Base-by-base conservation (phyloP, 106 monocot genomes). In the Amphibolis antarctica region DNA sequence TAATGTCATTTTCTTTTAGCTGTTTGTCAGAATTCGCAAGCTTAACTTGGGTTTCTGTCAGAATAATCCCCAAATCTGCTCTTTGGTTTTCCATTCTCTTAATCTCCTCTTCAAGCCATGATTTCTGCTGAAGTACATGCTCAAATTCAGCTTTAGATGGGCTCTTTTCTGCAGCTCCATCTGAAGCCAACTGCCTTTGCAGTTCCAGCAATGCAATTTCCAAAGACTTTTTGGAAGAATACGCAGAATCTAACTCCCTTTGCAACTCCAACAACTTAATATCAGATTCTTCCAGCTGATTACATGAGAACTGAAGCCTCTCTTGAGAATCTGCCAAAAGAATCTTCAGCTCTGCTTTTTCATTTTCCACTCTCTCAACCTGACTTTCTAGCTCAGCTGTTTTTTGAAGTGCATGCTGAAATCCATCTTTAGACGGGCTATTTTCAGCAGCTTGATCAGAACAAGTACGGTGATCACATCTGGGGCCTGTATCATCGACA, bases 321-420 rank as follows among this genome's bases (percentile, higher is more conserved):
- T 59, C 77, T 64, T 64, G 53, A 55, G 72, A 68, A 4, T 76
- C 81, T 20, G 64, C 60, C 56, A 91, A 74, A 73, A 56, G 61
- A 69, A 67, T 71, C 44, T 71, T 78, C 44, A 89, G 28, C 23
- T 81, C 66, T 44, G 24, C 69, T 59, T 83, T 93, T 69, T 88
- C 88, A 59, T 26, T 59, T 65, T 83, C 88, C 51, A 80, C 36
- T 60, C 28, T 76, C 42, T 68, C 61, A n/a, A 84, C 42, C 69
- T 83, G 85, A 24, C 55, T 73, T 59, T 82, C 74, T 60, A 88
- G 70, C 49, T 65, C 79, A 23, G 44, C 28, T 28, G 57, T 66
- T 36, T 72, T 64, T 44, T 63, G 48, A 12, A 66, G 67, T 31
- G 76, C 3, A 57, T 31, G 62, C 68, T 81, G 67, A 44, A 30